Evolutionary conservation across 1,284 basidiomycete genomes (phyloP), one percentile per base, ranked within the genome.

Genomic region (Cystobasidiaceae sp.): DNA sequence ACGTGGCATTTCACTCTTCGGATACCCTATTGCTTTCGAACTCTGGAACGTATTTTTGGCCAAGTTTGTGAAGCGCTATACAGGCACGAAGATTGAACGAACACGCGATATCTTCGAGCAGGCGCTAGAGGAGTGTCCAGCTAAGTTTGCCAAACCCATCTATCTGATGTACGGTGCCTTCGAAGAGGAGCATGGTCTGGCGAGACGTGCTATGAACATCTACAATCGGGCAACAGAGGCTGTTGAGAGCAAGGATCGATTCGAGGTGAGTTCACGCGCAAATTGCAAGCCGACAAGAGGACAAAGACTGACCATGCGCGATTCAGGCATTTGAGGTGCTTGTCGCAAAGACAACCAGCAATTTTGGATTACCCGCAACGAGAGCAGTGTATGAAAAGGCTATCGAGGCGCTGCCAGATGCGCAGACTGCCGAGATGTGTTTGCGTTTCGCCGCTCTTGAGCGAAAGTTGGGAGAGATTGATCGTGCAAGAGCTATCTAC

Each of bases 1-100:
- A 76, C 86, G 94, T 48, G 96, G 96, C 45, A 91, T 96, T 8
- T 96, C 98, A 71, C 80, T 97, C 19, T 98, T 98, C 81, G 93
- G 93, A 5, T 98, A 93, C 81, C 96, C 96, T 0, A 86, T 98
- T 50, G 94, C 92, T 2, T 98, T 97, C 76, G 96, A 99, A 79
- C 86, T 99, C 70, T 98, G 96, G 94, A 98, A 99, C 76, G 94
- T 97, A 65, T 99, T 97, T 77, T 80, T 99, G 41, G 88, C 90
- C 65, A 97, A 97, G 78, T 99, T 99, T 75, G 84, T 94, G 69
- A 94, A 93, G 78, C 87, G 96, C 76, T 97, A 96, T 79, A 91
- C 89, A 52, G 96, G 94, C 9, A 82, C 86, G 51, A 98, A 97
- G 79, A 80, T 99, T 21, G 96, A 99, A 76, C 86, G 96, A 55